Evolutionary conservation across 2,329 filamentous ascomycete genomes (phyloP).

Genomic region (Colletotrichum gloeosporioides): DNA sequence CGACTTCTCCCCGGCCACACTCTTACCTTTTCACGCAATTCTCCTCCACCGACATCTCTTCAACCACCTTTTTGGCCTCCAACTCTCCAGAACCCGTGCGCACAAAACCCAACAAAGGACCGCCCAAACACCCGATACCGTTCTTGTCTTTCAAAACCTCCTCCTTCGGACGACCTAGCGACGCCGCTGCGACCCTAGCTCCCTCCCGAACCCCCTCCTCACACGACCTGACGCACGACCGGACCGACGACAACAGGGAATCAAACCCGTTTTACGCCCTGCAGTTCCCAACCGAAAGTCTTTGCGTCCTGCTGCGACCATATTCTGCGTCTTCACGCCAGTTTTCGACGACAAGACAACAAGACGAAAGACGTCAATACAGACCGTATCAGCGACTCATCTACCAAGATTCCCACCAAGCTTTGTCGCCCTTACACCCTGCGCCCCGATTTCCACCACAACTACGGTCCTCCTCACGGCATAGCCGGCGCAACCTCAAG

Average conservation of each 20-base stretch:
- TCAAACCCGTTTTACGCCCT: background rate
- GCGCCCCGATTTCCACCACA: background rate
- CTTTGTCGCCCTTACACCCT: background rate
- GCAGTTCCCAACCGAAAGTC: background rate
- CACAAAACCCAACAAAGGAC: background rate
- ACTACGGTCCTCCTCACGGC: background rate
- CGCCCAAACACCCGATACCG: background rate
- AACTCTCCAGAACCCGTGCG: background rate
- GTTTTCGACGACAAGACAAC: background rate
- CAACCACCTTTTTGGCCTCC: background rate
- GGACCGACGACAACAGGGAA: background rate
- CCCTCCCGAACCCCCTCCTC: conserved; percentile 9
- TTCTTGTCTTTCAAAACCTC: background rate
- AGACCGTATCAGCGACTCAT: background rate
- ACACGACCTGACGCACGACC: background rate
- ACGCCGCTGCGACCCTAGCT: conserved; percentile 4
- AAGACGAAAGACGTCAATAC: background rate
- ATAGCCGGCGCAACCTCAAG: background rate
- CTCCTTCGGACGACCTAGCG: conserved; percentile 13
- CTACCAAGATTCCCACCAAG: background rate
- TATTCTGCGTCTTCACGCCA: background rate
- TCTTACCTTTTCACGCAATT: background rate
- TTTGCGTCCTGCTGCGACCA: background rate
- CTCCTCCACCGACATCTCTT: background rate
- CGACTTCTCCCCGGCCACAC: conserved; percentile 5